phyloP scores from a whole-genome alignment of 176 grass and related monocot genomes.

The Rhipidocladum racemiflorum region DNA sequence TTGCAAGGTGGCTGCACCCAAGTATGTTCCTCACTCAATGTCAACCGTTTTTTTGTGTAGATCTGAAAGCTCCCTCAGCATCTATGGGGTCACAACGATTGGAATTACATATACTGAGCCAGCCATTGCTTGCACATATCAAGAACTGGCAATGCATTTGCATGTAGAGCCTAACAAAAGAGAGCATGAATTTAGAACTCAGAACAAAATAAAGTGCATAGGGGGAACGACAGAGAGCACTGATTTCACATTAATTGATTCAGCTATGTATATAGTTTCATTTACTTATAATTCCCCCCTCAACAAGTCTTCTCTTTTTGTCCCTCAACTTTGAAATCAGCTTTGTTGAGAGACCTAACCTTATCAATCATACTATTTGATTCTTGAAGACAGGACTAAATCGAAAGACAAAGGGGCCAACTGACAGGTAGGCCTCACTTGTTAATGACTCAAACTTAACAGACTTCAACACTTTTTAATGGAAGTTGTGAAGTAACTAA shows the following conservation, averaged over 20 bases:
- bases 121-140: conserved; percentile 97
- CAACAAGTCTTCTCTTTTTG: neutral
- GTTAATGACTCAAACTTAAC: neutral
- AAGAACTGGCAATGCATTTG: conserved; percentile 71
- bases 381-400: neutral
- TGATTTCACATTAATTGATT: neutral
- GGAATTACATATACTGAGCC: conserved; percentile 78
- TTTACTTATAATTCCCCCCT: neutral
- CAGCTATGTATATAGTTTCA: neutral
- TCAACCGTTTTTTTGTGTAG: neutral
- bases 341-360: neutral
- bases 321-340: neutral
- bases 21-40: neutral
- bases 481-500: neutral
- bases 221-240: neutral
- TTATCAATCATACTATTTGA: conserved; percentile 5
- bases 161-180: conserved; percentile 62
- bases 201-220: conserved; percentile 16
- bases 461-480: neutral
- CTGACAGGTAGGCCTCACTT: neutral
- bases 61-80: neutral
- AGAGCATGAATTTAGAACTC: conserved; percentile 23
- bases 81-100: neutral
- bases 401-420: neutral
- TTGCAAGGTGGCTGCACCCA: neutral